Percentiles rank a stretch among this genome's conserved stretches.
Evolutionary conservation across 2,329 filamentous ascomycete species (phyloP).

Genomic region (Leptographium flavum): DNA sequence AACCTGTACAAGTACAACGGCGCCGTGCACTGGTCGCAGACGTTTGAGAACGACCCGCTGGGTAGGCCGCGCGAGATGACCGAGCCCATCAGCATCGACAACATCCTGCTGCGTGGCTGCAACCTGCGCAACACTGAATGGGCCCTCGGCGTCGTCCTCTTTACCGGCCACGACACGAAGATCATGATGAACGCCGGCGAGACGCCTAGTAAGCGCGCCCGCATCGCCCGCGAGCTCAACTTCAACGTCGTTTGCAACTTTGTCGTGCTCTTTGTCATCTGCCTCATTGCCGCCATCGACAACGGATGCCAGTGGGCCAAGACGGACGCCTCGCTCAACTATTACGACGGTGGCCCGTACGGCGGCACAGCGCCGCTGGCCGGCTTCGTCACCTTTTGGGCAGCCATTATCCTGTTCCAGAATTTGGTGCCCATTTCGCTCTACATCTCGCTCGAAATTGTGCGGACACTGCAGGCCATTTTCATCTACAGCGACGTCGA

Average conservation of each 20-base stretch:
- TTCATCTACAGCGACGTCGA: constrained; percentile 94
- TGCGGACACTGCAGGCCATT: constrained; percentile 80
- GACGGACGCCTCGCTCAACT: constrained; percentile 57
- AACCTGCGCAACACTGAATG: constrained; percentile 93
- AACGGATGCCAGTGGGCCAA: constrained; percentile 73
- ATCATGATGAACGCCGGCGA: constrained; percentile 98
- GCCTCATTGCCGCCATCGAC: constrained; percentile 69
- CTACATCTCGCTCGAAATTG: constrained; percentile 93
- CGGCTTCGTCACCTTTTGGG: constrained; percentile 95
- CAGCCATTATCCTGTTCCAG: constrained; percentile 86
- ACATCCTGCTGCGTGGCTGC: constrained; percentile 82
- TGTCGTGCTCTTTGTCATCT: constrained; percentile 76
- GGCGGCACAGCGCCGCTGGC: constrained; percentile 61
- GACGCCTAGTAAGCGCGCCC: constrained; percentile 84
- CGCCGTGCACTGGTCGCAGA: constrained; percentile 75
- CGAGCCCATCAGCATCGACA: constrained; percentile 90
- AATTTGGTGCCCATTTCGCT: constrained; percentile 97
- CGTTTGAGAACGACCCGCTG: constrained; percentile 43
- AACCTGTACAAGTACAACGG: constrained; percentile 95
- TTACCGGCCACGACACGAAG: constrained; percentile 92
- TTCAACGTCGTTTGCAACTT: constrained; percentile 98
- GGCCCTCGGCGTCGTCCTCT: constrained; percentile 82
- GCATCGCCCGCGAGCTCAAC: constrained; percentile 86
- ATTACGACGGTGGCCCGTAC: constrained; percentile 76
- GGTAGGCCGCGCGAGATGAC: constrained; percentile 62